Evolutionary conservation across 1,284 basidiomycete genomes (phyloP).

Genomic region (Heterobasidion annosum): DNA sequence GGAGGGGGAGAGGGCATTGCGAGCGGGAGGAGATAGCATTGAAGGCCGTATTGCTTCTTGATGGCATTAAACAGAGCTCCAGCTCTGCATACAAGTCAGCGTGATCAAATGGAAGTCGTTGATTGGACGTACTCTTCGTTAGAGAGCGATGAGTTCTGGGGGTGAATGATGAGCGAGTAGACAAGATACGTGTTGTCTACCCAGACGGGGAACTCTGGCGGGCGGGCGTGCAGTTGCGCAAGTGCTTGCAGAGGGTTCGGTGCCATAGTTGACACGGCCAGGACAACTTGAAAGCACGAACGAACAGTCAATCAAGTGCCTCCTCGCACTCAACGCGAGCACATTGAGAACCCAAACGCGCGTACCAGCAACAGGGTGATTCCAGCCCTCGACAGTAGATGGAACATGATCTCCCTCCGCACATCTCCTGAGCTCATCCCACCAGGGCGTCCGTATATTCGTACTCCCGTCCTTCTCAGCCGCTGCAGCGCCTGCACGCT

Average conservation of each 20-base stretch:
- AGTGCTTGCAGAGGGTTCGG: constrained; percentile 72
- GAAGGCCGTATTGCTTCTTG: constrained; percentile 74
- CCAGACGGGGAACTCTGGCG: constrained; percentile 64
- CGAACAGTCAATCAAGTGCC: too few species aligned
- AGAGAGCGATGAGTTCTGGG: constrained; percentile 55
- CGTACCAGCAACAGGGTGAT: constrained; percentile 72
- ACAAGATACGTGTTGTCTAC: constrained; percentile 61
- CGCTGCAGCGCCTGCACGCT: constrained; percentile 9
- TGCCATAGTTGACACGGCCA: constrained; percentile 69
- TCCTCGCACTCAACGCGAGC: too few species aligned
- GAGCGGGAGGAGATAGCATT: constrained; percentile 60
- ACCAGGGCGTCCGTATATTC: constrained; percentile 59
- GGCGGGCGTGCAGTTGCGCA: constrained; percentile 55
- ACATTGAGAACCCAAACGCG: constrained; percentile 9
- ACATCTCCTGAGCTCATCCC: constrained; percentile 72
- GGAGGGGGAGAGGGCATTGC: constrained; percentile 51
- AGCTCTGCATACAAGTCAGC: constrained; percentile 35
- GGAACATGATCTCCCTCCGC: constrained; percentile 68
- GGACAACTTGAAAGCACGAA: constrained; percentile 41
- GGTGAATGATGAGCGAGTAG: constrained; percentile 71
- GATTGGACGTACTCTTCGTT: constrained; percentile 61
- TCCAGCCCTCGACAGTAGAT: constrained; percentile 66
- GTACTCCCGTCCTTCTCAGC: constrained; percentile 20
- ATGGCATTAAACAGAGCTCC: constrained; percentile 71
- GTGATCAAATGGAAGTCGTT: not conserved